A percentile compares a stretch with the other conserved stretches of the same genome.
phyloP scores from a whole-genome alignment of 306 rosid genomes.

The Abrus pulchellus region DNA sequence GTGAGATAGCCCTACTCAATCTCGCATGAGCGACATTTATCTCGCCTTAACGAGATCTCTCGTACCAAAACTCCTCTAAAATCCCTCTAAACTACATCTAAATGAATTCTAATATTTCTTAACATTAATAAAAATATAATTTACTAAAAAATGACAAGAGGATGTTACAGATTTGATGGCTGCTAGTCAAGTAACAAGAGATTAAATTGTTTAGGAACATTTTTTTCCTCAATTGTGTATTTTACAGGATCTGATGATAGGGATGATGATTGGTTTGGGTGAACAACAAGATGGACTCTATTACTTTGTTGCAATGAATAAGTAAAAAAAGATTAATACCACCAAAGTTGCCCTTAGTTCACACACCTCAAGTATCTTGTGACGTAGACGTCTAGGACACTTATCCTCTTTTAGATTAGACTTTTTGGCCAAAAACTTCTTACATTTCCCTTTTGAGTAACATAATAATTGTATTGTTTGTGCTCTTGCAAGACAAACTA shows the following conservation, averaged over 20 bases:
- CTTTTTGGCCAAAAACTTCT: background rate
- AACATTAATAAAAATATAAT: too few relatives aligned
- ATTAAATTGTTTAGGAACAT: background rate
- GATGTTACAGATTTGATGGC: background rate
- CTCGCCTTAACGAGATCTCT: too few relatives aligned
- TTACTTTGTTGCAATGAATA: background rate
- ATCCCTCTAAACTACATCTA: too few relatives aligned
- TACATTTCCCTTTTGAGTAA: background rate
- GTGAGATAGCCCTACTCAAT: too few relatives aligned
- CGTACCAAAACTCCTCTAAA: too few relatives aligned
- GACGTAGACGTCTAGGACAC: background rate
- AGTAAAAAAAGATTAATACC: background rate
- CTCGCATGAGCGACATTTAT: too few relatives aligned
- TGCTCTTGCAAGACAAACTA: background rate
- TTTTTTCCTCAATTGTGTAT: background rate
- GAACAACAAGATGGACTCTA: background rate
- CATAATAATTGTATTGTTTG: background rate
- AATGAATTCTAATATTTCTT: too few relatives aligned
- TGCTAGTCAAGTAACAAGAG: too few relatives aligned
- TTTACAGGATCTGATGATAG: constrained; percentile 3
- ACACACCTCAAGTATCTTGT: background rate
- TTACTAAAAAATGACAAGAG: too few relatives aligned
- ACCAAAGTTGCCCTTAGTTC: background rate
- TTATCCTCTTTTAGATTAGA: background rate
- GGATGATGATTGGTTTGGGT: constrained; percentile 2